phyloP scores from a whole-genome alignment of 345 rosid species.

The Pistacia vera region DNA sequence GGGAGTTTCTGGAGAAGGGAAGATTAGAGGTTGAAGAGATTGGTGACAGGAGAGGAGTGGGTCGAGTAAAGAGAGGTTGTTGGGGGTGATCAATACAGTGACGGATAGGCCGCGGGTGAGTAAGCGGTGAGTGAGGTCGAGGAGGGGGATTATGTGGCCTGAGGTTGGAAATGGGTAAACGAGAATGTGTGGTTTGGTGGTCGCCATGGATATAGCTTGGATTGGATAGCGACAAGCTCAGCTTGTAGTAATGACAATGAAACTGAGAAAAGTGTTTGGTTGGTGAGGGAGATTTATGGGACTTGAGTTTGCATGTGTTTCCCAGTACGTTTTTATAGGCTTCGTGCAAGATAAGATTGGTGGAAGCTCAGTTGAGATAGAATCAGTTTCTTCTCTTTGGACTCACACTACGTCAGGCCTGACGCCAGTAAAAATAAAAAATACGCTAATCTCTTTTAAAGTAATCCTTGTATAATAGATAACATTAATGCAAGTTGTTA shows the following conservation, averaged over 20 bases:
- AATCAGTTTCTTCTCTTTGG: not conserved
- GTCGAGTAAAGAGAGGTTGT: constrained; percentile 41
- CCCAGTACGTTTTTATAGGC: too few species aligned
- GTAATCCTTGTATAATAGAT: not conserved
- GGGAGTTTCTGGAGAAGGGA: constrained; percentile 22
- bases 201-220: not conserved
- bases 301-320: too few species aligned
- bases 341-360: not conserved
- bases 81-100: constrained; percentile 48
- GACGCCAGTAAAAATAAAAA: not conserved
- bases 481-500: not conserved
- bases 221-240: too few species aligned
- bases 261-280: too few species aligned
- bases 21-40: constrained; percentile 33
- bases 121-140: constrained; percentile 57
- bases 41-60: constrained; percentile 41
- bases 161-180: constrained; percentile 51
- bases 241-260: too few species aligned
- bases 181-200: constrained; percentile 45
- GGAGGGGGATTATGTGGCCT: constrained; percentile 71
- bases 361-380: not conserved
- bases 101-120: constrained; percentile 49
- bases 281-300: too few species aligned
- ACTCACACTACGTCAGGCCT: not conserved
- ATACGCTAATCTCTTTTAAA: too few species aligned